phyloP scores from a whole-genome alignment of 2,329 filamentous ascomycete genomes.

The Laburnicola sp. region DNA sequence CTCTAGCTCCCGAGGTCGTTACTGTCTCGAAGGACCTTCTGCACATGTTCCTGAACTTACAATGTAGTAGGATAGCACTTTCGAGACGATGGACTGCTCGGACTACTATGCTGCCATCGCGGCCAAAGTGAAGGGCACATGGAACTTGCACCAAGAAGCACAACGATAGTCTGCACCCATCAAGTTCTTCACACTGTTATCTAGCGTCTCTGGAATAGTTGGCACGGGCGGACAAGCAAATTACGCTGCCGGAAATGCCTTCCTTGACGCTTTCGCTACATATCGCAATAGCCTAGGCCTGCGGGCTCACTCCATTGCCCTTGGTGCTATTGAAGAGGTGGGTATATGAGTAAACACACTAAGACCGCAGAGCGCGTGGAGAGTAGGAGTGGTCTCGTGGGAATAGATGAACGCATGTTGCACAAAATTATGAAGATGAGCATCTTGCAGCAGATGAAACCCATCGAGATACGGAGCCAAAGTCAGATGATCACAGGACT shows the following conservation, averaged over 20 bases:
- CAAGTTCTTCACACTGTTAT: conserved; percentile 27
- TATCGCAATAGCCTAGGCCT: conserved; percentile 13
- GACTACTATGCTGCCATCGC: conserved; percentile 11
- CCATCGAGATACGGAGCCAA: neutral
- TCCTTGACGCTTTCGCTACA: conserved; percentile 14
- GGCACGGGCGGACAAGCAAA: conserved; percentile 45
- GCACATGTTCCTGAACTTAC: neutral
- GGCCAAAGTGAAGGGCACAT: conserved; percentile 14
- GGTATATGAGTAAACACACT: conserved; percentile 25
- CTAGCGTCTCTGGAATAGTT: conserved; percentile 17
- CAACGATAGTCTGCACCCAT: neutral
- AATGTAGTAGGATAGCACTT: neutral
- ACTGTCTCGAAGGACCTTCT: no score
- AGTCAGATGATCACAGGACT: conserved; percentile 8
- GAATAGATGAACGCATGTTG: neutral
- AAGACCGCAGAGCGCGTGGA: neutral
- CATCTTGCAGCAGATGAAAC: conserved; percentile 11
- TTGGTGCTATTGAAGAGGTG: conserved; percentile 16
- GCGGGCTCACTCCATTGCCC: conserved; percentile 40
- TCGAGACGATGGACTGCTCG: neutral
- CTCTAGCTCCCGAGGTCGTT: no score
- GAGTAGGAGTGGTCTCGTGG: neutral
- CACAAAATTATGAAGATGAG: conserved; percentile 9
- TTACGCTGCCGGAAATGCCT: conserved; percentile 50
- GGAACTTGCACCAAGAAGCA: conserved; percentile 12